Evolutionary conservation across 2,329 filamentous ascomycete genomes (phyloP), one percentile per base, ranked within the genome.

Genomic region (Pseudomassariella vexata): DNA sequence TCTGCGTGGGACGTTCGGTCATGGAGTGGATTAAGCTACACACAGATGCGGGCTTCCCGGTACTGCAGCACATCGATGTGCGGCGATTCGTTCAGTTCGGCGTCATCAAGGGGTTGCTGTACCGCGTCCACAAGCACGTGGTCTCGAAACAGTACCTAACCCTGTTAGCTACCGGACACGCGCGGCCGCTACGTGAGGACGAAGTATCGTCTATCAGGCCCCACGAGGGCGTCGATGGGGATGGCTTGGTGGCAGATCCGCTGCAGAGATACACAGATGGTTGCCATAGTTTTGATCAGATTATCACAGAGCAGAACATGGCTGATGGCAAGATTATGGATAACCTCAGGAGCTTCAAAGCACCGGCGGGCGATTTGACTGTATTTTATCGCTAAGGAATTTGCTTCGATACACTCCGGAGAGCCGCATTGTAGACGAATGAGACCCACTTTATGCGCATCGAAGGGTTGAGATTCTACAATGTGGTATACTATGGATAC

Each of bases 41-140:
- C 56, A 73, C 79, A 44, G 75, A 82, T 24, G 63, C 66, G 27
- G 76, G 75, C 1, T 68, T 80, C 39, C 70, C 78, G 37, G 70
- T 84, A 23, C 69, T 95, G 7, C 67, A 73, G 9, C 81, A 82
- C 49, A 79, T 98, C 36, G 92, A 98, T 55, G 78, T 95, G 34
- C 78, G 92, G 9, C 81, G 92, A 18, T 81, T 98, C 41, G 86
- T 96, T 41, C 94, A 94, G 37, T 98, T 96, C 50, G 92, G 90
- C 36, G 75, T 95, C 37, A 94, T 96, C 56, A 96, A 96, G 61
- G 89, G 90, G 11, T 85, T 94, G 45, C 63, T 98, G 16, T 95
- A 95, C 58, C 78, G 92, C 20, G 82, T 95, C 24, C 87, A 96
- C 62, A 94, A 92, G 56, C 94, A 94, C 53, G 84, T 87, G 18